Evolutionary conservation across 805 yeast species (phyloP).

Genomic region (Pichia kluyveri): DNA sequence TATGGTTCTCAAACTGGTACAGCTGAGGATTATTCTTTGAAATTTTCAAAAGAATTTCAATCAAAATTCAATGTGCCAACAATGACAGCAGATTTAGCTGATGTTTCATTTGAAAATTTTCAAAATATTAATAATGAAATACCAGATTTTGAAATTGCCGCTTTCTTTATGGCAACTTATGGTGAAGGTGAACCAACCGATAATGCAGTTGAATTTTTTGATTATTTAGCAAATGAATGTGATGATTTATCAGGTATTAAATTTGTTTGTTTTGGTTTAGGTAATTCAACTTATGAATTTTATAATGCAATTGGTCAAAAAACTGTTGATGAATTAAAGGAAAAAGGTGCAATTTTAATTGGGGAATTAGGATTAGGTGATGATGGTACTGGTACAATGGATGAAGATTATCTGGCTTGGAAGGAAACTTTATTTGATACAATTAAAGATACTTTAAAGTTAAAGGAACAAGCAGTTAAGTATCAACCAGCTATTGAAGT

Average conservation of each 20-base stretch:
- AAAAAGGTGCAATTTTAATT: constrained; percentile 63
- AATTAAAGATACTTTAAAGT: constrained; percentile 51
- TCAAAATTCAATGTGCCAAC: constrained; percentile 73
- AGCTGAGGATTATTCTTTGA: constrained; percentile 92
- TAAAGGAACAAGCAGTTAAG: constrained; percentile 71
- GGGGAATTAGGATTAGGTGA: constrained; percentile 89
- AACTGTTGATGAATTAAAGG: constrained; percentile 39
- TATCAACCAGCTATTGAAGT: constrained; percentile 64
- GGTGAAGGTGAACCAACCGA: constrained; percentile 99
- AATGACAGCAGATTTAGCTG: constrained; percentile 82
- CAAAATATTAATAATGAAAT: constrained; percentile 51
- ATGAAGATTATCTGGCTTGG: constrained; percentile 92
- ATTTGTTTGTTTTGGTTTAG: constrained; percentile 81
- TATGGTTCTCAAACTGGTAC: constrained; percentile 98
- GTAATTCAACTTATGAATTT: constrained; percentile 90
- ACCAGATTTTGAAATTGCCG: constrained; percentile 41
- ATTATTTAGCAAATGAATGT: constrained; percentile 53
- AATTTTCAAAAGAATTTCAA: constrained; percentile 81
- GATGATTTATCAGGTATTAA: constrained; percentile 48
- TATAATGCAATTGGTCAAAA: constrained; percentile 76
- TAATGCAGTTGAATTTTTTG: constrained; percentile 75
- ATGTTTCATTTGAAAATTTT: constrained; percentile 74
- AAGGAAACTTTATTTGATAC: constrained; percentile 67
- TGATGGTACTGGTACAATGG: constrained; percentile 90
- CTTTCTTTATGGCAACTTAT: constrained; percentile 80